Percentiles rank a stretch among this genome's conserved stretches.
These are phyloP conservation scores for Mortierella sp. DNA, from an alignment of 371 early-diverging fungal genomes.

Conservation along the genomic window DNA sequence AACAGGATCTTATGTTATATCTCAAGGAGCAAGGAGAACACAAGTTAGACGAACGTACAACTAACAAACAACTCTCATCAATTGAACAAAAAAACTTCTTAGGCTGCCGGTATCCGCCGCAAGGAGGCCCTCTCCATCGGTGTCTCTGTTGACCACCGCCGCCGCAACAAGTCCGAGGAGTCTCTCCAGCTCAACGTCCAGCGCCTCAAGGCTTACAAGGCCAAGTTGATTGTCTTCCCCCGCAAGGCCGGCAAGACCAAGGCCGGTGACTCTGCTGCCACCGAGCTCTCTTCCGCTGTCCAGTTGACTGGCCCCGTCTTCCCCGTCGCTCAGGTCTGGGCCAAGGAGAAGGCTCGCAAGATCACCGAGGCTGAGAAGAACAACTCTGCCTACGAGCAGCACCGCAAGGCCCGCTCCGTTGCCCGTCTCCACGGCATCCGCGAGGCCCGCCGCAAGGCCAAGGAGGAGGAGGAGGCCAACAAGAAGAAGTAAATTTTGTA, in stretches of 20 bases:
- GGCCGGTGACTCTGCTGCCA: slow-evolving; percentile 81
- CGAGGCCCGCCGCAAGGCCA: slow-evolving; percentile 83
- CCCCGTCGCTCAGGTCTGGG: slow-evolving; percentile 79
- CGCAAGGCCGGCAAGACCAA: slow-evolving; percentile 91
- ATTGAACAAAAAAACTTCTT: slow-evolving; percentile 19
- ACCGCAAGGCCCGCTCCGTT: slow-evolving; percentile 92
- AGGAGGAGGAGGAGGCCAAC: slow-evolving; percentile 91
- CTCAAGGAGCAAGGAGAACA: no score
- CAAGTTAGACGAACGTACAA: no score
- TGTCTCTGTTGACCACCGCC: slow-evolving; percentile 98
- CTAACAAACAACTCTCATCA: no score
- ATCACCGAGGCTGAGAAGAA: slow-evolving; percentile 90
- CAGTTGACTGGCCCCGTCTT: slow-evolving; percentile 82
- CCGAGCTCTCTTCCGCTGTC: slow-evolving; percentile 76
- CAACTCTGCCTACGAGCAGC: slow-evolving; percentile 84
- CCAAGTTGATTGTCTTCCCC: slow-evolving; percentile 61
- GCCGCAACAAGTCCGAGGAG: slow-evolving; percentile 98
- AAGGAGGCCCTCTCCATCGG: slow-evolving; percentile 98
- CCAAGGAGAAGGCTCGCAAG: slow-evolving; percentile 83
- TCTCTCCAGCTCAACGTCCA: slow-evolving; percentile 95
- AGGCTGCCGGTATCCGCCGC: slow-evolving; percentile 94
- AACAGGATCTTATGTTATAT: not conserved
- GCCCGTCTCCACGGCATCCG: slow-evolving; percentile 88
- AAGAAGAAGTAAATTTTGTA: slow-evolving; percentile 75
- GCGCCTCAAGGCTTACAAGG: slow-evolving; percentile 97